phyloP scores from a whole-genome alignment of 345 rosid genomes.

The Boechera stricta region DNA sequence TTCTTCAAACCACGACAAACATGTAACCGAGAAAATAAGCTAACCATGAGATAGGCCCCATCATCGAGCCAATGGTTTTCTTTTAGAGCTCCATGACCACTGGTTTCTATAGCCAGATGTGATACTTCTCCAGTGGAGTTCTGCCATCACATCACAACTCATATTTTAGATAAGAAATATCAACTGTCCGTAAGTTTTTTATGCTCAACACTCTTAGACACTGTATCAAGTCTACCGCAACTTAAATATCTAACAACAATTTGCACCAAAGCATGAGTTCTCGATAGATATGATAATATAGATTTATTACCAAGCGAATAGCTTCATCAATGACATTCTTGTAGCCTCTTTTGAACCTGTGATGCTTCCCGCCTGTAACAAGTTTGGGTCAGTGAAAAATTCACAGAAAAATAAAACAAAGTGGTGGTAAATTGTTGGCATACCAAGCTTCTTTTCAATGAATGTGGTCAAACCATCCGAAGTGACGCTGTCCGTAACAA shows the following conservation, averaged over 20 bases:
- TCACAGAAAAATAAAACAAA: conserved; percentile 10
- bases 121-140: conserved; percentile 87
- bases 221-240: conserved; percentile 19
- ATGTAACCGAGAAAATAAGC: conserved; percentile 39
- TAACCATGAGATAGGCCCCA: conserved; percentile 98
- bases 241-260: conserved; percentile 16
- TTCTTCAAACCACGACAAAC: not conserved
- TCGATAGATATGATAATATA: not conserved
- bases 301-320: conserved; percentile 72
- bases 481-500: conserved; percentile 97
- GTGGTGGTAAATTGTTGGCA: conserved; percentile 27
- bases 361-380: conserved; percentile 86
- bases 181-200: not conserved
- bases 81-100: conserved; percentile 98
- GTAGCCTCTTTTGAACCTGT: conserved; percentile 94
- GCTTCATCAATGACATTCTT: conserved; percentile 98
- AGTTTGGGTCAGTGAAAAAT: conserved; percentile 26
- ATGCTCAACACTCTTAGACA: not conserved
- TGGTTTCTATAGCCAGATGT: conserved; percentile 96
- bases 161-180: conserved; percentile 10
- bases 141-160: conserved; percentile 50
- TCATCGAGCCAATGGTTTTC: conserved; percentile 99
- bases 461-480: conserved; percentile 91
- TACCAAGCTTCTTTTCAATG: conserved; percentile 93
- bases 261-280: conserved; percentile 15